Evolutionary conservation across 768 basidiomycete species (phyloP).

Genomic region (Panaeolus papilionaceus): DNA sequence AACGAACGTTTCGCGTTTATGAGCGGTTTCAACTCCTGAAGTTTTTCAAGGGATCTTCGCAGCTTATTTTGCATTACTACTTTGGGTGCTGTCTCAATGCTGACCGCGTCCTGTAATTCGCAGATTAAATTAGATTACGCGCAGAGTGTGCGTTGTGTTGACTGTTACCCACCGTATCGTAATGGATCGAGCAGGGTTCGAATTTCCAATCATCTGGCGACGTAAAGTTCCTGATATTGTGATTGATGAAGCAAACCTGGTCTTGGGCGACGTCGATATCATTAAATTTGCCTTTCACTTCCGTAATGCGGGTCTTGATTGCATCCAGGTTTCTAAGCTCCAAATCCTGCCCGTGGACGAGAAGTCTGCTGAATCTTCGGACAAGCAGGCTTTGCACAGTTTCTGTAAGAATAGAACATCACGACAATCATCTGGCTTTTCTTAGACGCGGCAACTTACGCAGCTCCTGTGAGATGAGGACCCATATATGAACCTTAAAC

Average conservation of each 20-base stretch:
- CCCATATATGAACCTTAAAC: background rate
- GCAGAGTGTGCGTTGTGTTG: background rate
- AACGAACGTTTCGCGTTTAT: conserved; percentile 67
- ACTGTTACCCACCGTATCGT: conserved; percentile 67
- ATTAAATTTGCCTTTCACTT: conserved; percentile 53
- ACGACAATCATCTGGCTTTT: conserved; percentile 6
- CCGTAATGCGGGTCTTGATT: conserved; percentile 55
- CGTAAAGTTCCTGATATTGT: conserved; percentile 71
- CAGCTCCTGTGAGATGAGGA: conserved; percentile 56
- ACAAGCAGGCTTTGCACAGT: conserved; percentile 71
- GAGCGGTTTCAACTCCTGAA: conserved; percentile 65
- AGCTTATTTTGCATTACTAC: conserved; percentile 85
- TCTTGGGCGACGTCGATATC: conserved; percentile 65
- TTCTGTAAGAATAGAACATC: conserved; percentile 50
- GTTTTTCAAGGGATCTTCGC: conserved; percentile 59
- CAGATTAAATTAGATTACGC: conserved; percentile 15
- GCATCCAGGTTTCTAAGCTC: conserved; percentile 64
- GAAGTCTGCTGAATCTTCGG: conserved; percentile 56
- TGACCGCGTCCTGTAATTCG: conserved; percentile 59
- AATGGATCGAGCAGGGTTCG: conserved; percentile 75
- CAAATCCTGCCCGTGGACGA: conserved; percentile 65
- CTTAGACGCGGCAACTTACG: conserved; percentile 50
- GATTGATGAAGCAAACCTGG: conserved; percentile 73
- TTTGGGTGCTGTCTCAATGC: conserved; percentile 72
- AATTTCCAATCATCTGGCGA: conserved; percentile 74